Base-by-base conservation (phyloP, 768 basidiomycete genomes). In the Leccinum fibrillosum region DNA sequence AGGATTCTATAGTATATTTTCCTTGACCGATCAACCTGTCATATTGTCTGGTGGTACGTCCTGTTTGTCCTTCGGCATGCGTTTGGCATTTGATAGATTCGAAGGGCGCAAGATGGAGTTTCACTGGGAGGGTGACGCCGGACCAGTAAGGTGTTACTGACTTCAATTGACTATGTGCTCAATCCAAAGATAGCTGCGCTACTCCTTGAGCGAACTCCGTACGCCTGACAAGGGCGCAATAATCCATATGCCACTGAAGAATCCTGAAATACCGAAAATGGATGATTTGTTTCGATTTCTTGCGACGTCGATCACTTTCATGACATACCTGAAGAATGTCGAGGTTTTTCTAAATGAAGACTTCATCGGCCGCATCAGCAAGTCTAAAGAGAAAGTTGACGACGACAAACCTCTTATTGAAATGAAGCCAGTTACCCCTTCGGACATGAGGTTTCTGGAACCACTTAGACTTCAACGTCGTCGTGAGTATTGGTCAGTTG, bases 241-340 rank as follows among this genome's bases (percentile, higher is more conserved):
- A 1, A 94, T 98, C 70, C 81, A 88, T 55, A 92, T 98, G 88
- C 76, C 79, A 5, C 80, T 96, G 1, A 81, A 94, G 45, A 89
- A 94, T 3, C 75, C 78, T 2, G 82, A 91, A 0, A 86, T 95
- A 54, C 92, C 92, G 0, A 77, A 82, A 28, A 79, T 85, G 7
- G 87, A 93, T 54, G 92, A 97, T 63, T 86, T 98, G 61, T 84
- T 89, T 19, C 84, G 90, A 12, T 97, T 98, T 72, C 79, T 98
- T 17, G 81, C 87, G 25, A 94, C 92, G 5, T 91, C 90, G 1
- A 86, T 98, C 55, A 93, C 93, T 0, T 98, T 98, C 75, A 97
- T 96, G 88, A 75, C 79, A 3, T 80, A 85, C 58, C 79, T 98
- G 10, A 75, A 77, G 15, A 79, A 86, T 69, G 84, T 97, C 55